Evolutionary conservation across 2,329 filamentous ascomycete genomes (phyloP).

Genomic region (Grosmannia huntii): DNA sequence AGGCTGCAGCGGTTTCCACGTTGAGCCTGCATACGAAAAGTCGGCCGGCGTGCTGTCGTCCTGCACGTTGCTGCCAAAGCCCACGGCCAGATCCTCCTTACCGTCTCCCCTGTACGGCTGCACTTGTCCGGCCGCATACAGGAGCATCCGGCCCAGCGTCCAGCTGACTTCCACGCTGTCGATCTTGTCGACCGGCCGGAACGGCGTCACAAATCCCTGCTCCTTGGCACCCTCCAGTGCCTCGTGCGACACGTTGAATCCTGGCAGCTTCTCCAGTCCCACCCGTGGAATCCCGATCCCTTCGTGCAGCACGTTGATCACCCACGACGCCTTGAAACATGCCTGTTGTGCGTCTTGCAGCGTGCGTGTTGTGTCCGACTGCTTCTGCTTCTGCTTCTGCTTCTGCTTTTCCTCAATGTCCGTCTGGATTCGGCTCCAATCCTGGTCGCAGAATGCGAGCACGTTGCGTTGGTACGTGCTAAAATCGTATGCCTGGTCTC

Average conservation of each 20-base stretch:
- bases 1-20: slow-evolving; percentile 26
- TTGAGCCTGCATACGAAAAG: slow-evolving; percentile 71
- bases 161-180: slow-evolving; percentile 87
- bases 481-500: slow-evolving; percentile 79
- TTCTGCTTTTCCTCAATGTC: slow-evolving; percentile 54
- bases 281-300: slow-evolving; percentile 87
- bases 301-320: slow-evolving; percentile 92
- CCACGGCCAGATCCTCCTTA: slow-evolving; percentile 54
- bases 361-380: slow-evolving; percentile 37
- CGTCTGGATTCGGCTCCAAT: slow-evolving; percentile 65
- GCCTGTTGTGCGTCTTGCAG: slow-evolving; percentile 70
- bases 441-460: slow-evolving; percentile 67
- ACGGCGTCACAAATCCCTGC: slow-evolving; percentile 64
- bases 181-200: slow-evolving; percentile 88
- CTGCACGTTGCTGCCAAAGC: slow-evolving; percentile 77
- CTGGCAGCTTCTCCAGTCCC: slow-evolving; percentile 54
- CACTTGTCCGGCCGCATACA: slow-evolving; percentile 86
- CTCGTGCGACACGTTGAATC: slow-evolving; percentile 61
- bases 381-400: slow-evolving; percentile 41
- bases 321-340: slow-evolving; percentile 96
- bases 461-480: slow-evolving; percentile 79
- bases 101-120: slow-evolving; percentile 37
- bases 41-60: slow-evolving; percentile 49
- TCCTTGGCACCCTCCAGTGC: slow-evolving; percentile 55
- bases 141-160: slow-evolving; percentile 92